These are phyloP conservation scores for Nitzschia palea DNA, from an alignment of 108 stramenopile species.

Conservation along the genomic window DNA sequence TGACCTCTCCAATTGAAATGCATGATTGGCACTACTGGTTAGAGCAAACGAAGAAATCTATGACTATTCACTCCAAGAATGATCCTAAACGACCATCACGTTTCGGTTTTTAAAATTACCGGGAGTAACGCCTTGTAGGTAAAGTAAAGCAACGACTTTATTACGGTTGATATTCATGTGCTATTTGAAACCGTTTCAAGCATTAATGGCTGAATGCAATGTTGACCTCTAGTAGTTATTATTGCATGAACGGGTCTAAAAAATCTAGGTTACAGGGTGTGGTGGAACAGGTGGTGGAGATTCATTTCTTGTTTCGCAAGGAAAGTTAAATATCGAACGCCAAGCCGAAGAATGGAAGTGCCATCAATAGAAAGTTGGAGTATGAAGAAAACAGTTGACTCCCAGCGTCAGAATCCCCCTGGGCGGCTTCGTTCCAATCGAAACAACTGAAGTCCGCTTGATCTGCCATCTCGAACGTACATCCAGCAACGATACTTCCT, in stretches of 20 bases:
- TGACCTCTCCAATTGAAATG: conserved; percentile 17
- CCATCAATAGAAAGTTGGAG: not conserved
- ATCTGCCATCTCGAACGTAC: conserved; percentile 12
- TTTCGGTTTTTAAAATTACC: not conserved
- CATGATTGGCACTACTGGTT: conserved; percentile 17
- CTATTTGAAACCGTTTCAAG: too few species aligned
- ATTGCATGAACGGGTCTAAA: too few species aligned
- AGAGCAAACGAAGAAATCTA: conserved; percentile 24
- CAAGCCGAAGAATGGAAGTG: not conserved
- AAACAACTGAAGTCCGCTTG: not conserved
- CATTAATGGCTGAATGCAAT: too few species aligned
- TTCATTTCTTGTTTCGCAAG: too few species aligned
- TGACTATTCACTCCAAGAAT: conserved; percentile 9
- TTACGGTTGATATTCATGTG: too few species aligned
- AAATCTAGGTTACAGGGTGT: too few species aligned
- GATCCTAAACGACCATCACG: not conserved
- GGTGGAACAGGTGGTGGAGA: too few species aligned
- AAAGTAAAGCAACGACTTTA: too few species aligned
- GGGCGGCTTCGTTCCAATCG: not conserved
- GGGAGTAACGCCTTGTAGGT: not conserved
- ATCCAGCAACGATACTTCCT: conserved; percentile 1
- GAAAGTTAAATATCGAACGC: too few species aligned
- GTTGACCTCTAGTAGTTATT: too few species aligned
- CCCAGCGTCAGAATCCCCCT: too few species aligned
- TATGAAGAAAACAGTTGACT: too few species aligned